Base-by-base conservation (phyloP, 1,284 basidiomycete species). In the Puccinia hordei region DNA sequence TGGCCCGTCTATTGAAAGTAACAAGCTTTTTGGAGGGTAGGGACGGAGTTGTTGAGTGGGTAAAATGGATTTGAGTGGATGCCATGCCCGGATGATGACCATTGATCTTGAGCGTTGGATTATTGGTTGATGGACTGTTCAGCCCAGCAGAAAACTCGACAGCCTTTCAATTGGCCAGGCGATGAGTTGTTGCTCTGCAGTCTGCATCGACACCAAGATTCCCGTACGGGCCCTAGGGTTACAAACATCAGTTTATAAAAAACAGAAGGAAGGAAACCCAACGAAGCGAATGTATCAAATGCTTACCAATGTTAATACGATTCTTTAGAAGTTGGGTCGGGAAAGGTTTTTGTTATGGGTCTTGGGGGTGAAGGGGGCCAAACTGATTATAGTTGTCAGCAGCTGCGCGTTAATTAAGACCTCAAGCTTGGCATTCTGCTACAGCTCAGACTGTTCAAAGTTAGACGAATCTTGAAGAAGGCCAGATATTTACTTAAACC, bases 81-180 rank as follows among this genome's bases (percentile, higher is more conserved):
- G 59, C 59, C 59, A 63, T 38, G 59, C 33, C 15, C 59, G 59
- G 59, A 63, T 63, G 59, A 38, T 63, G 59, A 63, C 59, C 59
- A 63, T 63, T 33, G 59, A n/a, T 38, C 13, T 35, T 63, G 59
- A 33, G 13, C 6, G 59, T 38, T 35, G 59, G 33, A 9, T 8
- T 15, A 6, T 0, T 22, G 59, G 13, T 12, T 30, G 33, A 63
- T 38, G 38, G 6, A 41, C 38, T 41, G 38, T 49, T 49, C 46
- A 15, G 46, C 13, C 46, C 46, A 49, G 38, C 38, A 5, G 10
- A 49, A 15, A 49, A 15, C 15, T 38, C 12, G 30, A 9, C 59
- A 38, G 59, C 33, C 41, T 44, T 33, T 61, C 30, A 35, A 61
- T 61, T 30, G 57, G 30, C 57, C 57, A 61, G 57, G 35, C 57